Evolutionary conservation across 2,329 filamentous ascomycete species (phyloP).

Genomic region (Emericellopsis atlantica): DNA sequence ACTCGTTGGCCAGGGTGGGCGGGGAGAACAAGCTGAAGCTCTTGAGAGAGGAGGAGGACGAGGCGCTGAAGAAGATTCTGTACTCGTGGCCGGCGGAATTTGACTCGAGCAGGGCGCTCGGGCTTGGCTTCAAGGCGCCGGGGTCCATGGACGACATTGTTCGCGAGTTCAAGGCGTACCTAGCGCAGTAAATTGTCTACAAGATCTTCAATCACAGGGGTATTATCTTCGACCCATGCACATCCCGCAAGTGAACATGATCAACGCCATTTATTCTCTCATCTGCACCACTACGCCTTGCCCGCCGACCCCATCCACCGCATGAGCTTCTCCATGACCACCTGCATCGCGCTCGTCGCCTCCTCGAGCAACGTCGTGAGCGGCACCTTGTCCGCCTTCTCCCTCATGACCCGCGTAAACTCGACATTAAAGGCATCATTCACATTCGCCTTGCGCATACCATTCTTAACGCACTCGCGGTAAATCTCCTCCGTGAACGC

Average conservation of each 20-base stretch:
- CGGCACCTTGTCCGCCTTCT: slow-evolving; percentile 7
- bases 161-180: slow-evolving; percentile 4
- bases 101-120: slow-evolving; percentile 33
- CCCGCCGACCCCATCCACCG: slow-evolving; percentile 11
- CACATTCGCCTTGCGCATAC: slow-evolving; percentile 36
- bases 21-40: slow-evolving; percentile 26
- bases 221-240: no score
- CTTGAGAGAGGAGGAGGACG: slow-evolving; percentile 30
- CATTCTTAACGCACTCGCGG: slow-evolving; percentile 26
- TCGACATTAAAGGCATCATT: slow-evolving; percentile 28
- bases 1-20: slow-evolving; percentile 30
- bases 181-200: background rate
- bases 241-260: no score
- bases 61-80: slow-evolving; percentile 31
- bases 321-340: slow-evolving; percentile 8
- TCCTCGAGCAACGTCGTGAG: slow-evolving; percentile 11
- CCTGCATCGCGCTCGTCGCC: slow-evolving; percentile 7
- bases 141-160: slow-evolving; percentile 14
- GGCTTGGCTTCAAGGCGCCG: slow-evolving; percentile 34
- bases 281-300: no score
- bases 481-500: slow-evolving; percentile 33
- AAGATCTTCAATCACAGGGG: no score
- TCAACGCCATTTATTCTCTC: no score
- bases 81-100: slow-evolving; percentile 36
- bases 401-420: slow-evolving; percentile 4